Percentiles rank a stretch among this genome's conserved stretches.
Conservation (phyloP, 1,139 yeast species). For the Yamadazyma atlantica region DNA sequence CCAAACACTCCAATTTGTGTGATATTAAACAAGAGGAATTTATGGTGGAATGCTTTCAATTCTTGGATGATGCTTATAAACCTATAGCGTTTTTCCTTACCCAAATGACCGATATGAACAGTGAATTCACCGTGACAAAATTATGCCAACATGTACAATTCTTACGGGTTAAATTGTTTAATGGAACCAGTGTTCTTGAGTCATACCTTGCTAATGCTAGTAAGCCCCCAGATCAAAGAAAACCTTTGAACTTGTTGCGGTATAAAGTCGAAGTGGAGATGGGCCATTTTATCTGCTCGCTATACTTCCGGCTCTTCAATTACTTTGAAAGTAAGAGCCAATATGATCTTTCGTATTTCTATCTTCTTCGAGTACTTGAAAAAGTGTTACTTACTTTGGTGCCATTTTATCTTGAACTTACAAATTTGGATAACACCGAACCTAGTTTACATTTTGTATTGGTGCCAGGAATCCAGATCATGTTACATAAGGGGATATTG, state of each 20-base stretch:
- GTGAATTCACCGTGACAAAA: slow-evolving; percentile 6
- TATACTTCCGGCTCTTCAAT: slow-evolving; percentile 29
- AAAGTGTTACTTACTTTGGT: slow-evolving; percentile 28
- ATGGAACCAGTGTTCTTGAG: neutral
- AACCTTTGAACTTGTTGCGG: slow-evolving; percentile 6
- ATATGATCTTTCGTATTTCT: slow-evolving; percentile 29
- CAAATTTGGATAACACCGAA: slow-evolving; percentile 19
- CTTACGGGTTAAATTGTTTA: slow-evolving; percentile 10
- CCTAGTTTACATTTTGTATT: slow-evolving; percentile 36
- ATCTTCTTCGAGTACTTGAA: slow-evolving; percentile 29
- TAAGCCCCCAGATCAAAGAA: neutral
- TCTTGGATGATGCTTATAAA: slow-evolving; percentile 10
- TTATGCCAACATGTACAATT: slow-evolving; percentile 14
- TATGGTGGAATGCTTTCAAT: slow-evolving; percentile 11
- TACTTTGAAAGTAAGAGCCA: slow-evolving; percentile 31
- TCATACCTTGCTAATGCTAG: neutral
- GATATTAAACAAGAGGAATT: slow-evolving; percentile 27
- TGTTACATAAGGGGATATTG: slow-evolving; percentile 32
- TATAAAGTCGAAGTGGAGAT: slow-evolving; percentile 29
- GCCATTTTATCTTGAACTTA: slow-evolving; percentile 28
- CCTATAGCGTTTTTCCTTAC: slow-evolving; percentile 14
- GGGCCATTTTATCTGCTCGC: slow-evolving; percentile 28
- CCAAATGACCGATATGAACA: slow-evolving; percentile 12
- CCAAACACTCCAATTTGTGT: slow-evolving; percentile 22
- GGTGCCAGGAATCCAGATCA: slow-evolving; percentile 31